Evolutionary conservation across 306 rosid species (phyloP), one percentile per base, ranked within the genome.

Genomic region (Lathyrus sativus): DNA sequence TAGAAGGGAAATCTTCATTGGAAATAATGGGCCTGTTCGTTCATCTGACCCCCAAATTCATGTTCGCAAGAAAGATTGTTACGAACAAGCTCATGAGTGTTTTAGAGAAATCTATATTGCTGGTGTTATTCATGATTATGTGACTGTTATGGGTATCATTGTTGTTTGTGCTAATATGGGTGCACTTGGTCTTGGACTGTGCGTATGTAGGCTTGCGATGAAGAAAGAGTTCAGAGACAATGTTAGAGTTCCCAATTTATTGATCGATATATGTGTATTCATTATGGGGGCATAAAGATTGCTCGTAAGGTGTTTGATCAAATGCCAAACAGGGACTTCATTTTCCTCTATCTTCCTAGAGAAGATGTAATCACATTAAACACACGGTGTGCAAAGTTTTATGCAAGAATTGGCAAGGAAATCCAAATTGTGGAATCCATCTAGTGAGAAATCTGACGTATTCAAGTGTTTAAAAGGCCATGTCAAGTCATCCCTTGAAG

Each of bases 151-250:
- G 37, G 82, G 95, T 54, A 85, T 89, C 22, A 81, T 89, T 17
- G 78, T 89, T 0, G 98, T 95, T 0, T 89, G 95, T 74, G 96
- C 98, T 33, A 90, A 92, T 74, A 80, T 89, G 73, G 98, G 98
- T 12, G 70, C 96, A 0, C 86, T 89, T 7, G 76, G 87, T 62
- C 76, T 85, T 19, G 98, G 98, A 3, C 75, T 92, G 67, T 92
- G 98, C 92, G 71, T 83, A 6, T 82, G 86, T 61, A 74, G 85
- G 49, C 81, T 84, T 35, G 77, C 85, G 46, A 73, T 81, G 83
- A 79, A 54, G 50, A 76, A 69, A 35, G 78, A 72, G 11, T 80
- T 80, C 10, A 71, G 46, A 73, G 78, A 82, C 51, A 83, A 92
- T 53, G 68, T 84, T 44, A 83, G 57, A 79, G 71, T 92, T 31